Evolutionary conservation across 768 basidiomycete genomes (phyloP), one percentile per base, ranked within the genome.

Genomic region (Botryobasidium botryosum): DNA sequence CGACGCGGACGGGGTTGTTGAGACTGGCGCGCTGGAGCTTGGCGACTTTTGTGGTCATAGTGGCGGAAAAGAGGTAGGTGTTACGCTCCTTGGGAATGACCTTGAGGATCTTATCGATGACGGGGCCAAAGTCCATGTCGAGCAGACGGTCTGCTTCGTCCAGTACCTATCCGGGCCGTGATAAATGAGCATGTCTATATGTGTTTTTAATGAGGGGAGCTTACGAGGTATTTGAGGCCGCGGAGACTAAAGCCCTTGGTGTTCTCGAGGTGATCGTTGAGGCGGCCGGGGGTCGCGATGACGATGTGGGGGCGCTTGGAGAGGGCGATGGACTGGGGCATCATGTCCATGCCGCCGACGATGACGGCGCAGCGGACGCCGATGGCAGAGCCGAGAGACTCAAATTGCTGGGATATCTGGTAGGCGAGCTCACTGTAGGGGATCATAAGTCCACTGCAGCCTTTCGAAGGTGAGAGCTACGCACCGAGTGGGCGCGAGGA

Each of bases 21-120:
- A 97, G 66, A 67, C 86, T 90, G 26, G 94, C 91, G 43, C 92
- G 66, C 59, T 97, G 92, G 8, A 99, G 68, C 61, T 96, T 96
- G 8, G 84, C 87, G 3, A 99, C 88, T 63, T 96, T 97, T 12
- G 87, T 88, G 8, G 94, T 92, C 92, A 99, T 97, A 18, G 92
- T 97, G 5, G 92, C 94, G 10, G 92, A 96, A 65, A 90, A 99
- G 1, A 99, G 71, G 57, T 88, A 96, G 2, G 94, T 99, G 25
- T 80, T 84, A 8, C 94, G 74, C 53, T 96, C 91, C 56, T 77
- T 85, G 18, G 92, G 94, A 50, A 99, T 79, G 31, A 86, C 74
- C 62, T 91, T 92, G 28, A 99, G 70, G 55, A 99, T 90, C 66
- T 86, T 88, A 66, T 97, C 92, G 53, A 99, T 86, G 43, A 82